Percentiles rank a stretch among this genome's conserved stretches.
Evolutionary conservation across 1,284 basidiomycete species (phyloP).

Genomic region (Trametes polyzona): DNA sequence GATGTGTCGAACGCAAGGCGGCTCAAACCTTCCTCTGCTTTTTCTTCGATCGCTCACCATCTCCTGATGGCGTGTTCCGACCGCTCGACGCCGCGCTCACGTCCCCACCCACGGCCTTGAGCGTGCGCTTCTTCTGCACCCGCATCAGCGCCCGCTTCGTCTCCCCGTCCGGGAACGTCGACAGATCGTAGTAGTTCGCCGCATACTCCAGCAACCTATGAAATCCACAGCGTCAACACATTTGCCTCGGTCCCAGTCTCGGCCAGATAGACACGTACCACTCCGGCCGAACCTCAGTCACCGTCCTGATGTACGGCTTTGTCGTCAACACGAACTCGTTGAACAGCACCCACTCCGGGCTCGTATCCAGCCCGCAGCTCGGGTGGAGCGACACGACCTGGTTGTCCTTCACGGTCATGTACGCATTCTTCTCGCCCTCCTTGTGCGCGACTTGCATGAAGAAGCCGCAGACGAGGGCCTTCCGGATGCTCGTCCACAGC

Average conservation of each 20-base stretch:
- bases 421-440: slow-evolving; percentile 88
- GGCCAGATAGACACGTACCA: slow-evolving; percentile 67
- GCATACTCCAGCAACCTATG: slow-evolving; percentile 85
- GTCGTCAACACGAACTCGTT: slow-evolving; percentile 98
- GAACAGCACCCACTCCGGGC: slow-evolving; percentile 97
- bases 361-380: slow-evolving; percentile 89
- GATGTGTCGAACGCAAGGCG: too few relatives aligned
- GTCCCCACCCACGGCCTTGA: slow-evolving; percentile 31
- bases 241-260: too few relatives aligned
- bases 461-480: slow-evolving; percentile 90
- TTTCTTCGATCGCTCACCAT: too few relatives aligned
- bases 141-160: slow-evolving; percentile 70
- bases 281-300: slow-evolving; percentile 87
- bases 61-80: too few relatives aligned
- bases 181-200: slow-evolving; percentile 78
- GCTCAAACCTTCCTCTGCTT: too few relatives aligned
- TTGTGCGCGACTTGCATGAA: slow-evolving; percentile 99
- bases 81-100: slow-evolving; percentile 10
- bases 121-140: slow-evolving; percentile 45
- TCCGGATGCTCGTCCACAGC: slow-evolving; percentile 81
- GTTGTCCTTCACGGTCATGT: slow-evolving; percentile 93
- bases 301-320: slow-evolving; percentile 87
- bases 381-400: slow-evolving; percentile 94
- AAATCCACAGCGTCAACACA: neutral
- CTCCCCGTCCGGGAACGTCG: slow-evolving; percentile 70